Evolutionary conservation across 805 yeast species (phyloP).

Genomic region (Clavispora asparagi): DNA sequence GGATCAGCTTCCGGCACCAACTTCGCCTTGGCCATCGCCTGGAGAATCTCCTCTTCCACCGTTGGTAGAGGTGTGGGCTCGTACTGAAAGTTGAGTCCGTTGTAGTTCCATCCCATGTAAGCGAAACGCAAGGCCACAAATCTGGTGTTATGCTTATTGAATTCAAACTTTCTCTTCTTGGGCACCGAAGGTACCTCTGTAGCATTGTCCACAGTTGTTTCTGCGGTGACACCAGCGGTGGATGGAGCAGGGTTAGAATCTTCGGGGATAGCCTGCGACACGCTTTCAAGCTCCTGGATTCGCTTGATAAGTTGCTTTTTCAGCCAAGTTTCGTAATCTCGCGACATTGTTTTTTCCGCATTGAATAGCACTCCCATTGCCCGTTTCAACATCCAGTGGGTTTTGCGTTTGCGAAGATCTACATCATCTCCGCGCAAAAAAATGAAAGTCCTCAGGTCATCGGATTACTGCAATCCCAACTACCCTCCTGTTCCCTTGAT

Average conservation of each 20-base stretch:
- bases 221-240: background rate
- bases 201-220: background rate
- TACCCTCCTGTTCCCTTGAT: background rate
- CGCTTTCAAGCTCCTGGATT: constrained; percentile 51
- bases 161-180: constrained; percentile 48
- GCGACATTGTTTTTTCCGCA: constrained; percentile 11
- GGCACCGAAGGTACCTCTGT: background rate
- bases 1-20: constrained; percentile 60
- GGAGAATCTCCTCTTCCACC: constrained; percentile 70
- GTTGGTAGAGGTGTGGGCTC: constrained; percentile 79
- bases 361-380: constrained; percentile 17
- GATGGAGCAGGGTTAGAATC: background rate
- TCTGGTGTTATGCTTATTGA: constrained; percentile 56
- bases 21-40: constrained; percentile 64
- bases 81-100: constrained; percentile 80
- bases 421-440: constrained; percentile 3
- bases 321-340: constrained; percentile 56
- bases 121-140: constrained; percentile 79
- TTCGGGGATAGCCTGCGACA: background rate
- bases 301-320: constrained; percentile 57
- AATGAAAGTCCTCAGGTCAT: background rate
- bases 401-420: background rate
- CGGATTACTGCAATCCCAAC: background rate
- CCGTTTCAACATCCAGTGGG: constrained; percentile 21
- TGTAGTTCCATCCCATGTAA: constrained; percentile 91